Evolutionary conservation across 208 protist genomes (phyloP).

Genomic region (Endotrypanum monterogeii): DNA sequence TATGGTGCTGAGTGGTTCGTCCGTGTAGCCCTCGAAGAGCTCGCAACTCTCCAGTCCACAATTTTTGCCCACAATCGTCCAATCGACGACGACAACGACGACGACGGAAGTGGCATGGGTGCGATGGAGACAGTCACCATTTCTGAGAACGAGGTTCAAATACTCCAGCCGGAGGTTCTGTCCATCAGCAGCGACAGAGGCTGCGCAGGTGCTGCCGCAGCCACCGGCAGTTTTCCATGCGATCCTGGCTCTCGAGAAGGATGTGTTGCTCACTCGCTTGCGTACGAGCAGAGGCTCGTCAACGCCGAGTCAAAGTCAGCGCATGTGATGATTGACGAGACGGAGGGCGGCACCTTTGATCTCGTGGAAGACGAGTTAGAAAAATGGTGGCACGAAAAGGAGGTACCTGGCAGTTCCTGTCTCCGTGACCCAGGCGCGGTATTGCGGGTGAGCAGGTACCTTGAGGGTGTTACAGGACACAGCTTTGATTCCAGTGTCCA

Average conservation of each 20-base stretch:
- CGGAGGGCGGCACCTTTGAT: slow-evolving; percentile 56
- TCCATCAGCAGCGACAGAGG: not conserved
- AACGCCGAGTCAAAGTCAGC: slow-evolving; percentile 3
- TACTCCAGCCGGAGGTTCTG: slow-evolving; percentile 47
- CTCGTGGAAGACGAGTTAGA: slow-evolving; percentile 45
- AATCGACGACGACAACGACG: slow-evolving; percentile 17
- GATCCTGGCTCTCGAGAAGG: not conserved
- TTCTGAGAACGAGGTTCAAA: slow-evolving; percentile 38
- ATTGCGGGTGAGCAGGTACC: slow-evolving; percentile 38
- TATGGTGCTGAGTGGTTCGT: slow-evolving; percentile 52
- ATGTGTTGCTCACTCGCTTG: not conserved
- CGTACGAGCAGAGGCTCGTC: not conserved
- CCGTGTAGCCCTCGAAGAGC: slow-evolving; percentile 32
- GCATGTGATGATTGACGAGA: slow-evolving; percentile 46
- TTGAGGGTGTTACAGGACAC: slow-evolving; percentile 13
- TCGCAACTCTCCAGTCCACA: slow-evolving; percentile 40
- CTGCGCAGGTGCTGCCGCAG: not conserved
- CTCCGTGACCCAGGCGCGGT: slow-evolving; percentile 44
- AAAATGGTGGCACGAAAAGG: slow-evolving; percentile 40
- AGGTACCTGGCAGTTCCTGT: slow-evolving; percentile 41
- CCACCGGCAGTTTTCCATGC: not conserved
- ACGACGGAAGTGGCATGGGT: slow-evolving; percentile 21
- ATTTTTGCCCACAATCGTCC: slow-evolving; percentile 40
- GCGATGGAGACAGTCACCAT: slow-evolving; percentile 38
- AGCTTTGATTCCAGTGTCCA: slow-evolving; percentile 4